A percentile compares a stretch with the other conserved stretches of the same genome.
phyloP scores from a whole-genome alignment of 352 stramenopile species.

The Thalassiosira mediterranea region DNA sequence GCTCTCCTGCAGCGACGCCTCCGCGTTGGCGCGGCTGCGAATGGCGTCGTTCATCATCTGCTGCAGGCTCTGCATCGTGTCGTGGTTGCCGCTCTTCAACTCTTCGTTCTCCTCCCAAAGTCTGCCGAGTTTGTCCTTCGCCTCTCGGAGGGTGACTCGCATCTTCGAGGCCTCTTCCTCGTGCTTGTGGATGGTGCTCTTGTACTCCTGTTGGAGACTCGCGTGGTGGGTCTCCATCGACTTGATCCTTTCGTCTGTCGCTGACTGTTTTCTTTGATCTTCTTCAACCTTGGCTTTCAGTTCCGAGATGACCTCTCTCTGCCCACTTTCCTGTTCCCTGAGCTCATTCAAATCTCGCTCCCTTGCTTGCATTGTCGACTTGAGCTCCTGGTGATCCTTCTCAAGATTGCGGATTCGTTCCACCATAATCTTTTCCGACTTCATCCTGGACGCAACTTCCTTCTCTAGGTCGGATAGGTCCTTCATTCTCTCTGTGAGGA shows the following conservation, averaged over 20 bases:
- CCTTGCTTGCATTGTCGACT: neutral
- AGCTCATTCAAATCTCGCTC: slow-evolving; percentile 21
- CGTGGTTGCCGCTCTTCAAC: slow-evolving; percentile 29
- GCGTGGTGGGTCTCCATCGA: slow-evolving; percentile 38
- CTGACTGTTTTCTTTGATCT: slow-evolving; percentile 13
- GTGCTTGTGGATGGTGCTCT: slow-evolving; percentile 21
- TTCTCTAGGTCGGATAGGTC: slow-evolving; percentile 21
- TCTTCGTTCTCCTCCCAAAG: slow-evolving; percentile 43
- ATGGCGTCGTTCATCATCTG: slow-evolving; percentile 57
- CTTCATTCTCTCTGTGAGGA: slow-evolving; percentile 30
- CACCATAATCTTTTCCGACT: slow-evolving; percentile 36
- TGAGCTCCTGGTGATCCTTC: slow-evolving; percentile 12
- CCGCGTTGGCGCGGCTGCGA: slow-evolving; percentile 37
- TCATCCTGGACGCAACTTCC: slow-evolving; percentile 22
- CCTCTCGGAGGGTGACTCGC: slow-evolving; percentile 47
- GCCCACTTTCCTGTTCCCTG: slow-evolving; percentile 14
- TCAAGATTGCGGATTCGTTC: slow-evolving; percentile 38
- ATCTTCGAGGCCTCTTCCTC: slow-evolving; percentile 52
- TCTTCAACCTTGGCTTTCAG: slow-evolving; percentile 31
- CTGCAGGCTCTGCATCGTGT: slow-evolving; percentile 38
- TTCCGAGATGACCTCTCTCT: slow-evolving; percentile 6
- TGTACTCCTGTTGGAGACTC: slow-evolving; percentile 47
- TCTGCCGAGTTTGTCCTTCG: slow-evolving; percentile 41
- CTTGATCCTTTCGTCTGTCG: slow-evolving; percentile 37
- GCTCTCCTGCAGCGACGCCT: slow-evolving; percentile 50